Evolutionary conservation across 192 early-diverging fungal genomes (phyloP).

Genomic region (Backusella psychrophila): DNA sequence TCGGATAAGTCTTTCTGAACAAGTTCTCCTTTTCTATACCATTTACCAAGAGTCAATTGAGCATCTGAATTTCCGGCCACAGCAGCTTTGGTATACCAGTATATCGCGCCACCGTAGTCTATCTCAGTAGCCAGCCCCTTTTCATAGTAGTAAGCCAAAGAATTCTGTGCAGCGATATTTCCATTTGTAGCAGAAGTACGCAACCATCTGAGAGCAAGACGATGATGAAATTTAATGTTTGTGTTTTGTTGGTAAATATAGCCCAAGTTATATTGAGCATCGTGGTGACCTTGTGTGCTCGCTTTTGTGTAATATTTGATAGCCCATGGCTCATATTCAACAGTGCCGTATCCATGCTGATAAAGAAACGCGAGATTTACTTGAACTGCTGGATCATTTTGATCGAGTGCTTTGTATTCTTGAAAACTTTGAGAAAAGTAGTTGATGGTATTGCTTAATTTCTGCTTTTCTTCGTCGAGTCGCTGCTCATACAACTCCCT

Average conservation of each 20-base stretch:
- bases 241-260: not conserved
- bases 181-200: not conserved
- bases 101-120: not conserved
- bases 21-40: not conserved
- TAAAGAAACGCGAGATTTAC: not conserved
- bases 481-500: not conserved
- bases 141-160: not conserved
- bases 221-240: not conserved
- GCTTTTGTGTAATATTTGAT: not conserved
- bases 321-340: not conserved
- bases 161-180: not conserved
- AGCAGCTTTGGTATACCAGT: not conserved
- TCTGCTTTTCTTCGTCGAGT: not conserved
- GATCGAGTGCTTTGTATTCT: not conserved
- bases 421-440: not conserved
- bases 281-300: not conserved
- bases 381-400: not conserved
- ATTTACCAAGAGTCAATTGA: not conserved
- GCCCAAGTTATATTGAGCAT: not conserved
- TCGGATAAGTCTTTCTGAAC: not conserved
- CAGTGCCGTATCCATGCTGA: not conserved
- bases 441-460: not conserved
- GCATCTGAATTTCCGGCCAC: not conserved
- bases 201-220: not conserved
- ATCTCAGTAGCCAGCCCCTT: not conserved